These are phyloP conservation scores for Tephrocybe sp. DNA, from an alignment of 768 basidiomycete species.

Conservation along the genomic window DNA sequence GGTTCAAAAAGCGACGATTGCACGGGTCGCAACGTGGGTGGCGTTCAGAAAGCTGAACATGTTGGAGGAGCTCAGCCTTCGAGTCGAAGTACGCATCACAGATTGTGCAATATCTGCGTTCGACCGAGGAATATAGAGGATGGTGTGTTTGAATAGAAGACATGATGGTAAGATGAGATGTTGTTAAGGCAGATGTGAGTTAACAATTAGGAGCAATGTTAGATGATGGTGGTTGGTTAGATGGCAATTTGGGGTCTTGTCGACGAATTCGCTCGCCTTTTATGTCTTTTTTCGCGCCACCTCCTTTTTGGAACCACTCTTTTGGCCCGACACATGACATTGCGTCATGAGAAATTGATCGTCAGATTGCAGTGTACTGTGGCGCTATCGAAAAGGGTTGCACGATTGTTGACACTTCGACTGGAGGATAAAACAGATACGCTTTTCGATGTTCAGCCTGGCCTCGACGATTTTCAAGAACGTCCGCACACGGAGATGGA, in stretches of 20 bases:
- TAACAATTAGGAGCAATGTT: neutral
- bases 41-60: neutral
- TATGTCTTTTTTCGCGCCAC: slow-evolving; percentile 8
- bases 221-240: slow-evolving; percentile 3
- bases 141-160: neutral
- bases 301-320: slow-evolving; percentile 2
- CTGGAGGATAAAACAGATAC: neutral
- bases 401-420: neutral
- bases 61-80: neutral
- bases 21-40: slow-evolving; percentile 12
- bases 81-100: slow-evolving; percentile 5
- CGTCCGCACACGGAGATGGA: neutral
- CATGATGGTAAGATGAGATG: neutral
- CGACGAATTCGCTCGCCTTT: neutral
- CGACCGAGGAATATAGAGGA: neutral
- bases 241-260: neutral
- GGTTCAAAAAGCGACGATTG: slow-evolving; percentile 10
- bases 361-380: too few species aligned
- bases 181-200: neutral
- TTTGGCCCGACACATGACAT: neutral
- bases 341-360: too few species aligned
- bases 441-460: too few species aligned
- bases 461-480: too few species aligned
- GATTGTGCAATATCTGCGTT: neutral
- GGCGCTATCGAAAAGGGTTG: neutral